phyloP scores from a whole-genome alignment of 148 eudicot species.

The Rhododendron ferrugineum region DNA sequence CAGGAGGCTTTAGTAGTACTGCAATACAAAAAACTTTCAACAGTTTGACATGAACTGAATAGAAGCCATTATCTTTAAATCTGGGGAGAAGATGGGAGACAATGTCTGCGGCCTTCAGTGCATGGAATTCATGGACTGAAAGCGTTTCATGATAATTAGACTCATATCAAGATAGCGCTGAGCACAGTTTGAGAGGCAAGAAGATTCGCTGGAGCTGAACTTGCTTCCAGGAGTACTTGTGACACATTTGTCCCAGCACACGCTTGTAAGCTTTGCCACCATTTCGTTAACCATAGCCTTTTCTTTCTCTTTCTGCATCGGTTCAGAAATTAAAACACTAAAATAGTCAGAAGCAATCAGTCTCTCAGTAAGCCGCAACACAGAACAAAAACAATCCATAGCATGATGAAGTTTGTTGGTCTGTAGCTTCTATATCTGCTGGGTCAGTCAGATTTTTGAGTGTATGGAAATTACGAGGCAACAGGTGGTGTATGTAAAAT shows the following conservation, averaged over 20 bases:
- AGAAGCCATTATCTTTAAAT: too few relatives aligned
- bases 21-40: not conserved
- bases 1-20: not conserved
- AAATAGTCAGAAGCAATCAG: not conserved
- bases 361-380: not conserved
- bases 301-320: slow-evolving; percentile 80
- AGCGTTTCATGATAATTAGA: slow-evolving; percentile 62
- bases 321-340: not conserved
- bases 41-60: not conserved
- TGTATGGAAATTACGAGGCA: not conserved
- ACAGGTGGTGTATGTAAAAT: not conserved
- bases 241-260: slow-evolving; percentile 93
- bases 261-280: slow-evolving; percentile 71
- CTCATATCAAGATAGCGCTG: slow-evolving; percentile 82
- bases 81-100: not conserved
- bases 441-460: not conserved
- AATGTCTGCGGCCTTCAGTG: slow-evolving; percentile 20
- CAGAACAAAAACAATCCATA: not conserved
- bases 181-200: slow-evolving; percentile 79
- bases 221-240: slow-evolving; percentile 84
- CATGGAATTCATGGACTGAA: slow-evolving; percentile 46
- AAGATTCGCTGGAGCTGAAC: slow-evolving; percentile 77
- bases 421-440: not conserved
- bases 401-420: not conserved
- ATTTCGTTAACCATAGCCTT: slow-evolving; percentile 81